Evolutionary conservation across 108 stramenopile species (phyloP), one percentile per base, ranked within the genome.

Genomic region (Epithemia pelagica): DNA sequence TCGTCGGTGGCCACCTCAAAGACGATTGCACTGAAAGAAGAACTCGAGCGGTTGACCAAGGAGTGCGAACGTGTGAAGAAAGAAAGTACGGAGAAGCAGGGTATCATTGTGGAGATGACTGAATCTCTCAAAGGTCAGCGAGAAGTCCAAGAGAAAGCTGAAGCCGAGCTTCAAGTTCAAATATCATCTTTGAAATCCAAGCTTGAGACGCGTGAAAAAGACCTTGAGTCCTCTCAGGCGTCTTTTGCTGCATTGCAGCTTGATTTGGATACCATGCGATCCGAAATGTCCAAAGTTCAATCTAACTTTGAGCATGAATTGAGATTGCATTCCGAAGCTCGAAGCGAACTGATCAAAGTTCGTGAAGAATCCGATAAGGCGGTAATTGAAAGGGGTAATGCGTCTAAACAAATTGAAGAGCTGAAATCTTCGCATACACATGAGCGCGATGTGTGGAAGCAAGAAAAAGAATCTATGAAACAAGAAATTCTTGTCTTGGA

Each of bases 261-360:
- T 25, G 88, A 95, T 60, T 65, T 83, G 62, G 71, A 70, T 29
- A 66, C 62, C 1, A 73, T 89, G 51, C 81, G 82, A 54, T 37
- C 63, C 25, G 87, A 90, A 58, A 18, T 31, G 55, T 25, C 31
- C 8, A 76, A 59, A 54, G 78, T 77, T 15, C 66, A 87, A 72
- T 67, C 67, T 25, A 91, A 92, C 62, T 95, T 91, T 63, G 91
- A 92, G 59, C 83, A 89, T 20, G 94, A 95, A 75, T 76, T 95
- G 20, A 78, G 72, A 0, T 66, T 91, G 37, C 94, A 95, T 70
- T 74, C 94, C 2, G 77, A 81, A 24, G 89, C 91, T 5, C 65
- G 91, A 33, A 76, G 79, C 3, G 76, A 74, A 18, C 75, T 95
- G 28, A 84, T 88, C n/a, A 69, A 73, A 28, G 81, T 81, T 32